Base-by-base conservation (phyloP, 495 filamentous ascomycete species). In the Pyrenopolyporus hunteri region DNA sequence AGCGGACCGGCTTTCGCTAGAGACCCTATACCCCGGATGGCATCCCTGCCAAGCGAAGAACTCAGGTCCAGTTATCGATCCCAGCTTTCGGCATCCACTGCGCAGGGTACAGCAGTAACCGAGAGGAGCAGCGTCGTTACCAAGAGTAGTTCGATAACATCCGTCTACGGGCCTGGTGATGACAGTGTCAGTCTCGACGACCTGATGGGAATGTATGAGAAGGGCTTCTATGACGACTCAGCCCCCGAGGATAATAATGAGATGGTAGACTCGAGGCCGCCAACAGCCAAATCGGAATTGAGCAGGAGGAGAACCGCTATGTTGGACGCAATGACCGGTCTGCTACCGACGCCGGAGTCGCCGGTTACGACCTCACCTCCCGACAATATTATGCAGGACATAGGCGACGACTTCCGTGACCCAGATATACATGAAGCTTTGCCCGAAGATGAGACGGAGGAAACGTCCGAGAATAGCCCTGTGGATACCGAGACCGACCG, bases 171-270 rank as follows among this genome's bases (percentile, higher is more conserved):
- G 32, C 77, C 80, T 6, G 82, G 81, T 32, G 88, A 91, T 53
- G 88, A 85, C 54, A 86, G 84, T 3, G 88, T 92, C 80, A 96
- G 87, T 58, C 83, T 96, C 2, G 93, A 98, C 63, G 93, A 97
- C 77, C 88, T 91, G 6, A 94, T 97, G 74, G 90, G 87, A 11
- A 92, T 97, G 89, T 97, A 97, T 70, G 88, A 89, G 50, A 85
- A 88, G 61, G 91, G 92, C 0, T 93, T 94, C 74, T 79, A 79
- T 50, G 87, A 89, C 63, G 83, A 85, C 51, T 74, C 75, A 17
- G 76, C 74, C 17, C 56, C 74, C 8, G 73, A 77, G 22, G 73
- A 74, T 19, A 67, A 74, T 5, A 57, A 73, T 42, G 71, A 75
- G 6, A 70, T 73, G 16, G 67, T 73, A 14, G 73, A 78, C 26